Evolutionary conservation across 2,329 filamentous ascomycete species (phyloP).

Genomic region (Cercospora citrullina): DNA sequence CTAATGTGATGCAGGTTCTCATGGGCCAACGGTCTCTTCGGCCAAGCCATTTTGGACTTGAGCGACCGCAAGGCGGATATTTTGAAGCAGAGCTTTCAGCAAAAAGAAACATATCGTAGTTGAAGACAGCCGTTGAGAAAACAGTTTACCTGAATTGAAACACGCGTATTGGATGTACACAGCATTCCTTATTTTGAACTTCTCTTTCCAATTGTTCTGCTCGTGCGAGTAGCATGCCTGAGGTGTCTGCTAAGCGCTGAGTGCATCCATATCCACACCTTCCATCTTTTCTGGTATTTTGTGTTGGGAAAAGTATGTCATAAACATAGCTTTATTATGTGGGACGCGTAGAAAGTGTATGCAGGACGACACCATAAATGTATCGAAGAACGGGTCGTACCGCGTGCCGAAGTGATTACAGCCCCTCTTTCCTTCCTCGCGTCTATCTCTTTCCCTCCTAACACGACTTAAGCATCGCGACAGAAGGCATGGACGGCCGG

Average conservation of each 20-base stretch:
- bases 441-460: not conserved
- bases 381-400: not conserved
- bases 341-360: not conserved
- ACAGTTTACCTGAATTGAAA: not conserved
- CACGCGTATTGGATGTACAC: not conserved
- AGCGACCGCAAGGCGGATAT: constrained; percentile 26
- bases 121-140: not conserved
- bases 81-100: constrained; percentile 49
- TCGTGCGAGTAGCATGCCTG: not conserved
- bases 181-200: not conserved
- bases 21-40: constrained; percentile 47
- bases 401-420: not conserved
- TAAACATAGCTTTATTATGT: no score
- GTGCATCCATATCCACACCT: no score
- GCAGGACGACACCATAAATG: no score
- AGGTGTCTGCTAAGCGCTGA: no score
- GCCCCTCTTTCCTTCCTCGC: not conserved
- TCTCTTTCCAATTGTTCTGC: not conserved
- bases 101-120: not conserved
- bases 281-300: no score
- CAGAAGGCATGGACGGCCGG: not conserved
- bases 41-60: constrained; percentile 28
- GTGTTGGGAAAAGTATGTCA: no score
- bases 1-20: constrained; percentile 42
- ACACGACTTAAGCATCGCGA: not conserved